phyloP scores from a whole-genome alignment of 345 rosid species.

The Syzygium grande region DNA sequence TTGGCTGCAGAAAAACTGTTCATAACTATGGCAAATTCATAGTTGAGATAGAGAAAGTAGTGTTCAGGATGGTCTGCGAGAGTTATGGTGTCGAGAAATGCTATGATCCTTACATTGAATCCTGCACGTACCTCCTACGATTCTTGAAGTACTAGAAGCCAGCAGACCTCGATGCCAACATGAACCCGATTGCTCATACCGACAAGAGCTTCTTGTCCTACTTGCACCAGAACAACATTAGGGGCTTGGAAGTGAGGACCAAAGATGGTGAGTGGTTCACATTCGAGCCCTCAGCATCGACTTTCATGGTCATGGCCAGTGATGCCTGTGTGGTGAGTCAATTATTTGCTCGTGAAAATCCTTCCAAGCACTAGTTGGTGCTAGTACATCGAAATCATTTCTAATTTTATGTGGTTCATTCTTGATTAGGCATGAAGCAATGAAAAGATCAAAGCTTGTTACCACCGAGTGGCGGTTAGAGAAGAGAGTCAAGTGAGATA shows the following conservation, averaged over 20 bases:
- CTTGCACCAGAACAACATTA: slow-evolving; percentile 18
- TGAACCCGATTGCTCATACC: slow-evolving; percentile 16
- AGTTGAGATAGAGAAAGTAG: slow-evolving; percentile 5
- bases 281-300: slow-evolving; percentile 9
- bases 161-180: not conserved
- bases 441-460: slow-evolving; percentile 10
- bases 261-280: slow-evolving; percentile 14
- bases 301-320: slow-evolving; percentile 25
- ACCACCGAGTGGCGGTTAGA: slow-evolving; percentile 13
- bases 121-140: slow-evolving; percentile 4
- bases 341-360: not conserved
- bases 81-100: slow-evolving; percentile 13
- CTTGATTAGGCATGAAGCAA: slow-evolving; percentile 26
- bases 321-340: slow-evolving; percentile 13
- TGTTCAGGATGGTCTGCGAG: slow-evolving; percentile 16
- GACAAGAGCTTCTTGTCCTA: slow-evolving; percentile 20
- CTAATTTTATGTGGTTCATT: not conserved
- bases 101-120: slow-evolving; percentile 1
- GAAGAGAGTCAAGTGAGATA: slow-evolving; percentile 8
- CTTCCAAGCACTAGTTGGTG: not conserved
- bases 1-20: slow-evolving; percentile 1
- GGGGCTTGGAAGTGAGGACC: slow-evolving; percentile 16
- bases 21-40: not conserved
- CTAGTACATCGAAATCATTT: not conserved
- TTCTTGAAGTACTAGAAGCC: slow-evolving; percentile 14